Evolutionary conservation across 2,329 filamentous ascomycete species (phyloP), one percentile per base, ranked within the genome.

Genomic region (Davidsoniella virescens): DNA sequence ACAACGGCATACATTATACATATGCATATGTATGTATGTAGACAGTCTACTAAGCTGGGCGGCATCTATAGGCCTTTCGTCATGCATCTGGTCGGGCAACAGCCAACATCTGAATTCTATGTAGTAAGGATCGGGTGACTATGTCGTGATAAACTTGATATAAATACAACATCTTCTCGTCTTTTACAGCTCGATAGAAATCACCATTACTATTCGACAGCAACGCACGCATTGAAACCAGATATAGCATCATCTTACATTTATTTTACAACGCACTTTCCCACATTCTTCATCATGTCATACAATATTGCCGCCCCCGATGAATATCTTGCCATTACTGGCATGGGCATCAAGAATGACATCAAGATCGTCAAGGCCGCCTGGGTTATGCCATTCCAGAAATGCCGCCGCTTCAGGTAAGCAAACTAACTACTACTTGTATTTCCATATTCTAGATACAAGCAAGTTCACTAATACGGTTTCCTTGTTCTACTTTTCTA

Each of bases 321-420:
- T 66, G 77, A 87, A 67, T 93, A 92, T 72, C 82, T 93, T 65
- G 85, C 86, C 70, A 76, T 92, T 58, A 92, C 85, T 58, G 86
- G 87, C 67, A 80, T 80, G 66, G 78, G 81, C 56, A 73, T 94
- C 58, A 71, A 79, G 41, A 80, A 74, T 59, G 77, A 53, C 14
- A 39, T 93, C 58, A 76, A 76, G 57, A 87, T 93, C 63, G 78
- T 76, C 60, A 94, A 93, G 67, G 82, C 85, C 56, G 72, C 80
- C 50, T 79, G 82, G 67, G 71, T 87, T 16, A 74, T 72, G 65
- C 83, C 83, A 50, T 77, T 84, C 55, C 83, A 88, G 65, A 73
- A 78, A 60, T 78, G 67, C 63, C 71, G 66, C 51, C 70, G 72
- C 58, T 76, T 76, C 63, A 61, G 59, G 54, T 58, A 49, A 37